A percentile compares a stretch with the other conserved stretches of the same genome.
phyloP scores from a whole-genome alignment of 139 green algal genomes.

The Pleodorina starrii region DNA sequence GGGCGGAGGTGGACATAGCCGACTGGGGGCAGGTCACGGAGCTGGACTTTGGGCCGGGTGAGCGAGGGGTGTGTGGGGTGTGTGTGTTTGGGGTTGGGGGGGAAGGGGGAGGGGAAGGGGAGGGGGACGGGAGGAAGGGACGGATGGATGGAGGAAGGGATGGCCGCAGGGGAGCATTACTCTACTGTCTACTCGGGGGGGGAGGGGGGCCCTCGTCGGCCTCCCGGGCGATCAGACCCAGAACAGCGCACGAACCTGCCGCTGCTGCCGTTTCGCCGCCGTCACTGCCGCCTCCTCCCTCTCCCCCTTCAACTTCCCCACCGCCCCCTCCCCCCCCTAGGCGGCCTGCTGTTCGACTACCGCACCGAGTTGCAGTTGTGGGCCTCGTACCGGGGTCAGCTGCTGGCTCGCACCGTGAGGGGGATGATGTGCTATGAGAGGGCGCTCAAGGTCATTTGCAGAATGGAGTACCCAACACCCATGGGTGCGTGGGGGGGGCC shows the following conservation, averaged over 20 bases:
- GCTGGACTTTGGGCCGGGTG: conserved; percentile 49
- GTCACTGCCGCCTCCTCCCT: neutral
- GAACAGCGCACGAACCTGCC: no score
- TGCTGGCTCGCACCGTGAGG: conserved; percentile 82
- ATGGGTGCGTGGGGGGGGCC: conserved; percentile 9
- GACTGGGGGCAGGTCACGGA: conserved; percentile 47
- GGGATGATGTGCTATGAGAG: conserved; percentile 79
- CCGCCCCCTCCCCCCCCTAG: neutral
- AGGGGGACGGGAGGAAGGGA: no score
- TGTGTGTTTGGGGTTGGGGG: neutral
- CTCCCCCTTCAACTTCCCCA: neutral
- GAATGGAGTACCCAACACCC: conserved; percentile 52
- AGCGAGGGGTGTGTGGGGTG: neutral
- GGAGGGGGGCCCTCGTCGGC: no score
- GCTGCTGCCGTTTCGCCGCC: neutral
- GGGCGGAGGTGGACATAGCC: conserved; percentile 10
- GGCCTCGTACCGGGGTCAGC: conserved; percentile 81
- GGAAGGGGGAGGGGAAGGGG: no score
- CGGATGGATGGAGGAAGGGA: no score
- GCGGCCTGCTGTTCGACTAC: conserved; percentile 41
- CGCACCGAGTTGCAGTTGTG: conserved; percentile 82
- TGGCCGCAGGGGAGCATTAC: no score
- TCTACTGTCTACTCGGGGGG: no score
- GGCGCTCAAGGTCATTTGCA: conserved; percentile 67
- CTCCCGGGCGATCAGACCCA: no score